Conservation (phyloP, 2,329 filamentous ascomycete species). For the Blastomyces parvus region DNA sequence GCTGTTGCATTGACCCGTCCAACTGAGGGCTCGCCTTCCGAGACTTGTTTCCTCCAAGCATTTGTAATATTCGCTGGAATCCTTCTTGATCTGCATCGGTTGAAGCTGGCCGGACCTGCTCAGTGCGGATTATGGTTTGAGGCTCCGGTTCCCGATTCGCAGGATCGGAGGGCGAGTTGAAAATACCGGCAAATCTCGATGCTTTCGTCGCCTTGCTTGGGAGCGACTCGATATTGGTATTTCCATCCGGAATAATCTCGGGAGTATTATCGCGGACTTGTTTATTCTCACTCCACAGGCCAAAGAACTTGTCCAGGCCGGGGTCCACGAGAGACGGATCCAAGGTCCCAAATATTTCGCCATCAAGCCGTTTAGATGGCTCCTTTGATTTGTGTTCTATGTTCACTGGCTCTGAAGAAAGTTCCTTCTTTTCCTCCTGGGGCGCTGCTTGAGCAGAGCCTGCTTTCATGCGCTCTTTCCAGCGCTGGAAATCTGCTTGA, state of each 20-base stretch:
- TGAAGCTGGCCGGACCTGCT: constrained; percentile 31
- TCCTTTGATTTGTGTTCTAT: constrained; percentile 35
- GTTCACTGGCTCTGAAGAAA: constrained; percentile 20
- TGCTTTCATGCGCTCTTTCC: constrained; percentile 84
- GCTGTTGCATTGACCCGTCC: constrained; percentile 26
- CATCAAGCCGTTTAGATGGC: constrained; percentile 30
- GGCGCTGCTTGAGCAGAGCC: constrained; percentile 35
- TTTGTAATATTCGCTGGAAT: constrained; percentile 71
- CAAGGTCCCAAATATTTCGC: constrained; percentile 45
- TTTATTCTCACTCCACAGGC: constrained; percentile 44
- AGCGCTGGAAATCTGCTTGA: constrained; percentile 85
- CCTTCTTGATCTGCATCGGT: constrained; percentile 68
- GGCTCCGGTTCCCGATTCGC: constrained; percentile 25
- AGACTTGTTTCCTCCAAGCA: constrained; percentile 55
- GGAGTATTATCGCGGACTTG: constrained; percentile 28
- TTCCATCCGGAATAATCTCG: constrained; percentile 25
- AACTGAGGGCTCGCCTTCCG: constrained; percentile 38
- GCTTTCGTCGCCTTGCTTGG: constrained; percentile 54
- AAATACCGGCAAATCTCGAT: constrained; percentile 80
- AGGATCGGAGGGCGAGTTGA: constrained; percentile 51
- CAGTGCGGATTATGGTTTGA: constrained; percentile 15
- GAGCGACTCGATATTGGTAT: constrained; percentile 32
- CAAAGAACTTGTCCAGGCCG: constrained; percentile 70
- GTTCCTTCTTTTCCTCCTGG: constrained; percentile 39
- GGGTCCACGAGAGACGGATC: constrained; percentile 55